Evolutionary conservation across 140 eudicot species (phyloP), one percentile per base, ranked within the genome.

Genomic region (Oenanthe javanica): DNA sequence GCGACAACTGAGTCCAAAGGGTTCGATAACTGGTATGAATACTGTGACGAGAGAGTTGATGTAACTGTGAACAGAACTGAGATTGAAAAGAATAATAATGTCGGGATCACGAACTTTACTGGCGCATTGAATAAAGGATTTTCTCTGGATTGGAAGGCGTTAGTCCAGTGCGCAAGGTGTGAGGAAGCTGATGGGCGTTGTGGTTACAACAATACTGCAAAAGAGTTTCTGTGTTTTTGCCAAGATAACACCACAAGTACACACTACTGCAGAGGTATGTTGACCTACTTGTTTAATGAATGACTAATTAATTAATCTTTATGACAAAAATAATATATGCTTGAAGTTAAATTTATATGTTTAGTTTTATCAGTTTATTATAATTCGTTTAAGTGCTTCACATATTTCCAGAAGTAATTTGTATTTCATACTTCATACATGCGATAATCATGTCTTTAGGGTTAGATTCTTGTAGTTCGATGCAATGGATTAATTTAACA

Each of bases 221-320:
- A 3, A 3, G 70, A 73, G 76, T 79, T 48, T 59, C 16, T 77
- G 84, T 88, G 91, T 77, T 85, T 81, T 43, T 86, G 89, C 79
- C 2, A 82, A 10, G 71, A 79, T 6, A 81, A 84, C 38, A 73
- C 14, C 27, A 6, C 12, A 4, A 21, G 18, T n/a, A 77, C n/a
- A 19, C 69, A 9, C 54, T 70, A 16, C 46, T 88, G 87, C 84
- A 87, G 77, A 75, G 84, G 89, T 86, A 83, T 21, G 77, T 81
- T 72, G n/a, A n/a, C 36, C 23, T 4, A 18, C 72, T 67, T 11
- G 2, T n/a, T 31, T 31, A 31, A 31, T 31, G 36, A 31, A 31
- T 31, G 36, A 31, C 36, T 31, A 31, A 31, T 31, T 6, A 1
- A 2, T 64, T 64, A 6, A 1, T 15, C 19, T 2, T 9, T 23